Evolutionary conservation across 495 filamentous ascomycete species (phyloP).

Genomic region (Penicillium antarcticum): DNA sequence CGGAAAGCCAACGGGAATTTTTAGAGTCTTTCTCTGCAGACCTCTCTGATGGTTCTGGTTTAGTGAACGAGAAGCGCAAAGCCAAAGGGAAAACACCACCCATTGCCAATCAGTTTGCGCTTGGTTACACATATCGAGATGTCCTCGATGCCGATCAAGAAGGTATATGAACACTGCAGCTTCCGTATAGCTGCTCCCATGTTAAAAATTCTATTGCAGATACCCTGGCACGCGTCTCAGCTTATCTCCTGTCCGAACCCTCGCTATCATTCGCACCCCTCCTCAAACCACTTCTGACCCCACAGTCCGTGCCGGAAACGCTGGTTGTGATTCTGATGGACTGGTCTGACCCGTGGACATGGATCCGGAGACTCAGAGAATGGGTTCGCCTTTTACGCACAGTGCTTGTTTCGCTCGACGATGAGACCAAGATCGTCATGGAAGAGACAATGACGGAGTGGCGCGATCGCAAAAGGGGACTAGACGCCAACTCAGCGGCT

Average conservation of each 20-base stretch:
- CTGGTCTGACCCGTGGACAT: constrained; percentile 90
- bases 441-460: constrained; percentile 73
- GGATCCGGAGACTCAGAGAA: constrained; percentile 80
- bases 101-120: constrained; percentile 86
- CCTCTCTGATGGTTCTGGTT: constrained; percentile 43
- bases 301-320: constrained; percentile 80
- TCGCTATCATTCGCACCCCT: constrained; percentile 80
- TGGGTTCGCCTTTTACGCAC: constrained; percentile 81
- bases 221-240: constrained; percentile 84
- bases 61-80: constrained; percentile 57
- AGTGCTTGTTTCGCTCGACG: constrained; percentile 69
- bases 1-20: constrained; percentile 86
- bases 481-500: constrained; percentile 33
- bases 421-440: constrained; percentile 74
- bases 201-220: constrained; percentile 46
- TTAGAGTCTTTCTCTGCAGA: constrained; percentile 74
- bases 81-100: constrained; percentile 66
- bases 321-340: constrained; percentile 85
- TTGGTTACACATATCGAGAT: constrained; percentile 95
- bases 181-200: not conserved
- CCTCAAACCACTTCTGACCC: constrained; percentile 79
- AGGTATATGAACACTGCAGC: constrained; percentile 44
- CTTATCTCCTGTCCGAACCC: constrained; percentile 83
- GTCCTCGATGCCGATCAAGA: constrained; percentile 94
- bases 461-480: constrained; percentile 48